Conservation (phyloP, 805 yeast genomes). For the Candida incommunis region DNA sequence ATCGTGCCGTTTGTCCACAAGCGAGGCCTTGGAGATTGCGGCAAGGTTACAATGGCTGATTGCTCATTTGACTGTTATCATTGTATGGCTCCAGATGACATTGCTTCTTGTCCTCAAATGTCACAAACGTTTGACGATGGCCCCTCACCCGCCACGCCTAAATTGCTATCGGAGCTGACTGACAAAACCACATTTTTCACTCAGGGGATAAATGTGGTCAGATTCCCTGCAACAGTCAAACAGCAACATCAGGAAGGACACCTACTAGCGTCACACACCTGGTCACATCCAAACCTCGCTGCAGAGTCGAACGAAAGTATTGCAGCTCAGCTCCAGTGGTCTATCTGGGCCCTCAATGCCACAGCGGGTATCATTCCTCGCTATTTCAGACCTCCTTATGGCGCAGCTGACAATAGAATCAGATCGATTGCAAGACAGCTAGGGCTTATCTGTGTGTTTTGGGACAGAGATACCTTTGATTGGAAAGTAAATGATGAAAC, state of each 20-base stretch:
- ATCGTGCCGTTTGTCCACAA: conserved; percentile 33
- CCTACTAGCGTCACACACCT: conserved; percentile 75
- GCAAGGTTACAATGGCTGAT: conserved; percentile 28
- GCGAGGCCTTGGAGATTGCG: conserved; percentile 38
- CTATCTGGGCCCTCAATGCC: conserved; percentile 96
- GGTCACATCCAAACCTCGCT: conserved; percentile 85
- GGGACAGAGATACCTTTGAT: conserved; percentile 88
- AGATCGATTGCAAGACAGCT: conserved; percentile 66
- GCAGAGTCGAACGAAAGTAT: conserved; percentile 63
- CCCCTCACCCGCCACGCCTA: conserved; percentile 60
- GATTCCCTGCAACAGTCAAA: conserved; percentile 59
- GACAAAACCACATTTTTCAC: conserved; percentile 68
- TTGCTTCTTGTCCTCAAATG: conserved; percentile 54
- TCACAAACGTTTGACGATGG: conserved; percentile 95
- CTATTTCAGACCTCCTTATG: conserved; percentile 95
- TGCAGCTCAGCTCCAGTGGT: conserved; percentile 86
- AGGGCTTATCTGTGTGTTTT: conserved; percentile 75
- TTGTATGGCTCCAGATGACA: conserved; percentile 66
- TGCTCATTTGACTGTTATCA: conserved; percentile 83
- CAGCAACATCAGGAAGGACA: conserved; percentile 51
- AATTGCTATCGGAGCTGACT: conserved; percentile 38
- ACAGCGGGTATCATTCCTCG: conserved; percentile 77
- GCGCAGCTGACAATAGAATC: conserved; percentile 82
- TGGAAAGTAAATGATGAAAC: conserved; percentile 57
- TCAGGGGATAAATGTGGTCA: conserved; percentile 66